These are phyloP conservation scores for Dioszegia hungarica DNA, from an alignment of 768 basidiomycete species.

Conservation along the genomic window DNA sequence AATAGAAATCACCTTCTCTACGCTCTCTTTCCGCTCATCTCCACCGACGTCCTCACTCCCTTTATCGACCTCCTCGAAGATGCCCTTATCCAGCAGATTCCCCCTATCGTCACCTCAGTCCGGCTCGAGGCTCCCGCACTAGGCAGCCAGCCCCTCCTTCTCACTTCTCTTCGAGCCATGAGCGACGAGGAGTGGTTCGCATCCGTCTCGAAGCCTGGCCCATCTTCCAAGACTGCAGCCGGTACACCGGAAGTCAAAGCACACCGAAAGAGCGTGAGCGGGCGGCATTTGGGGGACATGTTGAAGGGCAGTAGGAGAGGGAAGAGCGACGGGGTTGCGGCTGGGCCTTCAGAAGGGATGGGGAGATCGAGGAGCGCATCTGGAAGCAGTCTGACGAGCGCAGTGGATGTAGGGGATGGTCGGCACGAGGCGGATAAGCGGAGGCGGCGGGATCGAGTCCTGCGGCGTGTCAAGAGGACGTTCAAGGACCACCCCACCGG, in stretches of 20 bases:
- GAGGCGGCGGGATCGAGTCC: constrained; percentile 8
- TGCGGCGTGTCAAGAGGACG: not conserved
- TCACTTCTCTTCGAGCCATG: constrained; percentile 43
- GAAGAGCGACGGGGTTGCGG: not conserved
- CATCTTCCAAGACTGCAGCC: not conserved
- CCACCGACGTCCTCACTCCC: constrained; percentile 46
- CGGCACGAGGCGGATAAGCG: constrained; percentile 8
- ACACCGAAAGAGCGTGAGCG: not conserved
- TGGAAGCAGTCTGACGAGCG: not conserved
- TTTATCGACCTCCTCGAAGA: constrained; percentile 50
- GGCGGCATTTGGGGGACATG: not conserved
- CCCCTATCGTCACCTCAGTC: constrained; percentile 46
- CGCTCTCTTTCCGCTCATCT: constrained; percentile 45
- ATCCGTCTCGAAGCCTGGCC: constrained; percentile 12
- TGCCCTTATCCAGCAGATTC: constrained; percentile 43
- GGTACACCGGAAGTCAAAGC: not conserved
- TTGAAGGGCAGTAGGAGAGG: not conserved
- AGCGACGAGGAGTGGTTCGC: constrained; percentile 48
- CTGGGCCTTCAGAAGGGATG: too few relatives aligned
- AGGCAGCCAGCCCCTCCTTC: constrained; percentile 41
- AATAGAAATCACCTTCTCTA: constrained; percentile 44
- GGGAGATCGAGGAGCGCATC: not conserved
- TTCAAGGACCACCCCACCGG: not conserved
- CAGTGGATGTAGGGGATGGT: not conserved
- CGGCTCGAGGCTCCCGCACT: constrained; percentile 41